phyloP scores from a whole-genome alignment of 495 filamentous ascomycete species.

The Aspergillus bridgeri region DNA sequence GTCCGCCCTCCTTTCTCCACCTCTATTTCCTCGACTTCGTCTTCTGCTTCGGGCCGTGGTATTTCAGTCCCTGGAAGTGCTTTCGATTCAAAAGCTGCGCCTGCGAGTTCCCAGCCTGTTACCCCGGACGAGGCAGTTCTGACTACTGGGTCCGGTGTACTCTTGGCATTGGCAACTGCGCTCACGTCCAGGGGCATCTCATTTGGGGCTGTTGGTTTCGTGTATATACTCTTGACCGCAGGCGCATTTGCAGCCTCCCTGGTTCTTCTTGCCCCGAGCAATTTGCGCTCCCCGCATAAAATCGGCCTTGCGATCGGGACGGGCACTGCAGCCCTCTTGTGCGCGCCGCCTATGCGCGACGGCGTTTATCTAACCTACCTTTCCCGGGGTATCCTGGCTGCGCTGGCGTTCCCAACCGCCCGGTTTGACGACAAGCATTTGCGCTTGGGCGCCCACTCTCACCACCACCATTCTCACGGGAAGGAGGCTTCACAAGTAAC shows the following conservation, averaged over 20 bases:
- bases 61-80: conserved; percentile 14
- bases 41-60: conserved; percentile 26
- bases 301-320: conserved; percentile 31
- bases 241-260: conserved; percentile 32
- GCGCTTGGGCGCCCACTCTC: conserved; percentile 26
- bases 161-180: conserved; percentile 20
- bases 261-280: conserved; percentile 20
- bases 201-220: conserved; percentile 22
- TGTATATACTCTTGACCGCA: conserved; percentile 24
- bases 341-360: conserved; percentile 34
- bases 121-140: conserved; percentile 29
- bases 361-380: conserved; percentile 29
- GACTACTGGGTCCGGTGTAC: conserved; percentile 26
- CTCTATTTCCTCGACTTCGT: not conserved
- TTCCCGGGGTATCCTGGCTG: conserved; percentile 28
- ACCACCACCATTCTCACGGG: conserved; percentile 37
- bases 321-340: conserved; percentile 31
- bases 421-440: conserved; percentile 36
- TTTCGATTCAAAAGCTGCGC: conserved; percentile 13
- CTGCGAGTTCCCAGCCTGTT: conserved; percentile 11
- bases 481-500: conserved; percentile 56
- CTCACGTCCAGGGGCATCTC: conserved; percentile 22
- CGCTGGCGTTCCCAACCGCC: conserved; percentile 33
- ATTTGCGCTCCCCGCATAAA: conserved; percentile 33
- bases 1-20: conserved; percentile 37